Conservation (phyloP, 768 basidiomycete genomes). For the Amanita pallidorosea region DNA sequence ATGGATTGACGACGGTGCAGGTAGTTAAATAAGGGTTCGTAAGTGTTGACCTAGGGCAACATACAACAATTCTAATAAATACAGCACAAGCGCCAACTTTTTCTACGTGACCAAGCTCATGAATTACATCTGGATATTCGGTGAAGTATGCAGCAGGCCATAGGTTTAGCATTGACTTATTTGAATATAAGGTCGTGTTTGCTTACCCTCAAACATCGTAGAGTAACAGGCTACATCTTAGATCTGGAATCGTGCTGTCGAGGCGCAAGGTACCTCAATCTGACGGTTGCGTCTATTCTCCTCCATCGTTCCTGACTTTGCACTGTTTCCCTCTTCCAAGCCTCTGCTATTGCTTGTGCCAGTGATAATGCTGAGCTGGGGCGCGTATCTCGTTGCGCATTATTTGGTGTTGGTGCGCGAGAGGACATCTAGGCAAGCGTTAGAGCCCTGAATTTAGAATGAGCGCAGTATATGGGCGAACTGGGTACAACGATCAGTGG, state of each 20-base stretch:
- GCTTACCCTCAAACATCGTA: conserved; percentile 3
- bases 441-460: conserved; percentile 22
- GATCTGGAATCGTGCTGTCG: conserved; percentile 28
- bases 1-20: background rate
- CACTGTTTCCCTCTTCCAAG: conserved; percentile 53
- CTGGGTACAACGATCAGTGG: conserved; percentile 25
- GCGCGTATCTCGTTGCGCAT: conserved; percentile 20
- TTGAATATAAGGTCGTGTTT: background rate
- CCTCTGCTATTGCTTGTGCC: conserved; percentile 55
- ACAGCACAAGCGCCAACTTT: background rate
- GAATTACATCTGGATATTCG: background rate
- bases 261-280: conserved; percentile 34
- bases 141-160: background rate
- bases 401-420: conserved; percentile 28
- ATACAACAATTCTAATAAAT: conserved; percentile 6
- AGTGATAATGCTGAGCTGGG: conserved; percentile 30
- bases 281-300: conserved; percentile 35
- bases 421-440: conserved; percentile 29
- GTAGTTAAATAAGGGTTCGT: background rate
- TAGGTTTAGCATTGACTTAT: background rate
- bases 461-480: conserved; percentile 16
- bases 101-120: background rate
- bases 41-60: background rate
- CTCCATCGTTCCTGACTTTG: conserved; percentile 54
- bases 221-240: conserved; percentile 36